phyloP scores from a whole-genome alignment of 371 early-diverging fungal genomes.

The Nematocida sp. region DNA sequence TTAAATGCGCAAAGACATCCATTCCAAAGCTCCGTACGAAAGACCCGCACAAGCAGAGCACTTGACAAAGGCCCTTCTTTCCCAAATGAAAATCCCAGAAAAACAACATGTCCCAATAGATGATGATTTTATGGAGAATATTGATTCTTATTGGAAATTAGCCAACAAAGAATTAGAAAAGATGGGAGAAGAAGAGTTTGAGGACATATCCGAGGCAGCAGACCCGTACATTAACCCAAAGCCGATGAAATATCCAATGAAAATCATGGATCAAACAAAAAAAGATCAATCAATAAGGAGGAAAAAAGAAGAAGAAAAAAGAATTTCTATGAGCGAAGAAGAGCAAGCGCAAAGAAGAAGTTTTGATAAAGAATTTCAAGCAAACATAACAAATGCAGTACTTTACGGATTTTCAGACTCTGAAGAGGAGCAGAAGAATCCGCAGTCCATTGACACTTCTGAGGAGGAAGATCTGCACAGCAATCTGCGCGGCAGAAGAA shows the following conservation, averaged over 20 bases:
- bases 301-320: constrained; percentile 1
- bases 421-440: not conserved
- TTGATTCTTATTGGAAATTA: constrained; percentile 52
- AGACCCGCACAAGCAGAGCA: constrained; percentile 4
- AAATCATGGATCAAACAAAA: not conserved
- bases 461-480: too few relatives aligned
- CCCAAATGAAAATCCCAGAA: constrained; percentile 9
- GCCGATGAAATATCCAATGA: not conserved
- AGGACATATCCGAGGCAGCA: constrained; percentile 2
- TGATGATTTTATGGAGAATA: constrained; percentile 55
- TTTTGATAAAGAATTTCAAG: constrained; percentile 36
- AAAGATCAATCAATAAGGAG: not conserved
- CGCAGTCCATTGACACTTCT: too few relatives aligned
- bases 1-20: not conserved
- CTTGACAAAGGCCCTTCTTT: constrained; percentile 24
- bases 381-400: not conserved
- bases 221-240: not conserved
- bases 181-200: constrained; percentile 29
- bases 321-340: not conserved
- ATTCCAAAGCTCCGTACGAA: not conserved
- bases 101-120: constrained; percentile 27
- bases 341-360: constrained; percentile 7
- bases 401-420: constrained; percentile 32
- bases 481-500: too few relatives aligned
- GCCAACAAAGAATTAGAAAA: constrained; percentile 54